Percentiles rank a stretch among this genome's conserved stretches.
These are phyloP conservation scores for Mycosphaerella arachidis DNA, from an alignment of 2,329 filamentous ascomycete species.

Conservation along the genomic window DNA sequence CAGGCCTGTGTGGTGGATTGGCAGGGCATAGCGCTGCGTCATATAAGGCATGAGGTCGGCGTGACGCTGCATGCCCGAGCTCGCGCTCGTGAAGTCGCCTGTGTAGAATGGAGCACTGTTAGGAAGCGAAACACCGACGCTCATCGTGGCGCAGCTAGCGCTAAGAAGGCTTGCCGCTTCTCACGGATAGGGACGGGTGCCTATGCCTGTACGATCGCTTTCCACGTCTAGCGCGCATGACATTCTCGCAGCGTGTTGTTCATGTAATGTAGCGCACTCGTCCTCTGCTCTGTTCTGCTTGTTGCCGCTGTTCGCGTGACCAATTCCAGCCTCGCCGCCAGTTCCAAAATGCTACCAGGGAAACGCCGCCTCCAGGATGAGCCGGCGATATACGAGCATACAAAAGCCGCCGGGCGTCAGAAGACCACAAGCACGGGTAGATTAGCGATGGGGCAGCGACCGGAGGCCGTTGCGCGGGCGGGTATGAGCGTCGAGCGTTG, in stretches of 20 bases:
- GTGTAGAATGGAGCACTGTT: constrained; percentile 12
- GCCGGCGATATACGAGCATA: constrained; percentile 9
- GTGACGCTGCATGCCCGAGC: constrained; percentile 7
- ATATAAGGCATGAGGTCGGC: constrained; percentile 26
- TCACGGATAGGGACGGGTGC: constrained; percentile 31
- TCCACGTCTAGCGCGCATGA: constrained; percentile 29
- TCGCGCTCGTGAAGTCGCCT: constrained; percentile 13
- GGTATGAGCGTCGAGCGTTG: constrained; percentile 4
- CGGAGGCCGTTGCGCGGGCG: constrained; percentile 10
- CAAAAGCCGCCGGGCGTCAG: constrained; percentile 18
- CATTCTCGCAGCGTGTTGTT: constrained; percentile 23
- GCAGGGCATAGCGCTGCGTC: constrained; percentile 30
- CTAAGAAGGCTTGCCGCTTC: constrained; percentile 14
- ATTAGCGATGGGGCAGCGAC: constrained; percentile 16
- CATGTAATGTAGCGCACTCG: constrained; percentile 12
- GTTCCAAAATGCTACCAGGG: not conserved
- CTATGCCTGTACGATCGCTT: constrained; percentile 35
- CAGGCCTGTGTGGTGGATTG: constrained; percentile 25
- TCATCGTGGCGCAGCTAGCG: constrained; percentile 26
- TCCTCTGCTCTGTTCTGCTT: constrained; percentile 3
- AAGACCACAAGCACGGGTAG: constrained; percentile 16
- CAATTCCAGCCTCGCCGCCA: not conserved
- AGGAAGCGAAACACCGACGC: constrained; percentile 25
- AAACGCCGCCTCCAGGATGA: constrained; percentile 1
- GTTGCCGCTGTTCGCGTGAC: constrained; percentile 14